Percentiles rank a stretch among this genome's conserved stretches.
Conservation (phyloP, 345 rosid genomes). For the Eucalyptus sp. region DNA sequence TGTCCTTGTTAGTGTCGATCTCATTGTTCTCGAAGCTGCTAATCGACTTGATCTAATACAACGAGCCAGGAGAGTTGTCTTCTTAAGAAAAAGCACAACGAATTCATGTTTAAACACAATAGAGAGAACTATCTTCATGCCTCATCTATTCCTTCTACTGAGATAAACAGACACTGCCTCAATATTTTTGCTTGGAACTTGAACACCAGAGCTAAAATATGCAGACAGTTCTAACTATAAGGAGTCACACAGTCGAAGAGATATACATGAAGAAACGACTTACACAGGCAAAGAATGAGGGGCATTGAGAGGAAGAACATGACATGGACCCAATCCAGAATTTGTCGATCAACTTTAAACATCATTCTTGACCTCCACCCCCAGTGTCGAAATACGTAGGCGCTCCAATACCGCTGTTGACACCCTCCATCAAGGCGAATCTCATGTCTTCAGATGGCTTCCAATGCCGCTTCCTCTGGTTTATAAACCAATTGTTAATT, state of each 20-base stretch:
- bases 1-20: not conserved
- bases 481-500: slow-evolving; percentile 72
- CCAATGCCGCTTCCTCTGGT: slow-evolving; percentile 78
- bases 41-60: not conserved
- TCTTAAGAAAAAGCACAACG: not conserved
- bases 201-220: not conserved
- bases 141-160: not conserved
- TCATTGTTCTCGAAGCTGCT: not conserved
- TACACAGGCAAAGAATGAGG: not conserved
- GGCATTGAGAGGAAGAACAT: not conserved
- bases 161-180: not conserved
- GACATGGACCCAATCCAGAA: not conserved
- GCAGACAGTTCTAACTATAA: not conserved
- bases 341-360: not conserved
- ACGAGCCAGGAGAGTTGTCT: not conserved
- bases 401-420: not conserved
- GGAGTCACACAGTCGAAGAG: not conserved
- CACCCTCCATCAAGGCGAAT: slow-evolving; percentile 29
- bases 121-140: not conserved
- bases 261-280: not conserved
- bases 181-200: not conserved
- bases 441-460: slow-evolving; percentile 58
- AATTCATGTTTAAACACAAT: not conserved
- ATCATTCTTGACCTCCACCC: not conserved
- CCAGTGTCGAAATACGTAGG: slow-evolving; percentile 1